phyloP scores from a whole-genome alignment of 768 basidiomycete genomes.

The Mycena metata region DNA sequence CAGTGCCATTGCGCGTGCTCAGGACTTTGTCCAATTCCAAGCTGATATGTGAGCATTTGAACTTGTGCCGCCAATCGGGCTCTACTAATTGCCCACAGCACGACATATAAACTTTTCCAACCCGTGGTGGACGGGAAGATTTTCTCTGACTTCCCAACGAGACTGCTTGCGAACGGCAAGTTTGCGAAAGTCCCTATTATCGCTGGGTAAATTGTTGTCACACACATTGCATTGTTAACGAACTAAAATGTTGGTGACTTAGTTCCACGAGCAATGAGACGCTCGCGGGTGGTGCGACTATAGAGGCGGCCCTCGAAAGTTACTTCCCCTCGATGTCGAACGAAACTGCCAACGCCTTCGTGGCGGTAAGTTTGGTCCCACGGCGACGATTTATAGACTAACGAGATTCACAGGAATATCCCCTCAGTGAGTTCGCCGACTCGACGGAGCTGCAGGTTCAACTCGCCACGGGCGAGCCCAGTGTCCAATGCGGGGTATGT shows the following conservation, averaged over 20 bases:
- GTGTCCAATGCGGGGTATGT: slow-evolving; percentile 67
- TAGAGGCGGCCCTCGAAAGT: slow-evolving; percentile 51
- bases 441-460: slow-evolving; percentile 57
- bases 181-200: slow-evolving; percentile 69
- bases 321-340: slow-evolving; percentile 63
- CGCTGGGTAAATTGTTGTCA: slow-evolving; percentile 63
- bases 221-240: background rate
- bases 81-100: slow-evolving; percentile 16
- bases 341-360: slow-evolving; percentile 53
- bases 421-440: slow-evolving; percentile 58
- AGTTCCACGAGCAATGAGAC: slow-evolving; percentile 75
- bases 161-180: slow-evolving; percentile 57
- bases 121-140: slow-evolving; percentile 69
- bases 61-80: too few species aligned
- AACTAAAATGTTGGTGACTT: background rate
- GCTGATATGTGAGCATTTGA: slow-evolving; percentile 10
- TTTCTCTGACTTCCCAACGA: slow-evolving; percentile 65
- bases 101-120: slow-evolving; percentile 61
- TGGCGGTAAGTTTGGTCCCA: slow-evolving; percentile 42
- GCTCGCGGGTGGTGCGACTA: slow-evolving; percentile 55
- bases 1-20: slow-evolving; percentile 65
- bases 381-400: background rate
- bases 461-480: slow-evolving; percentile 63
- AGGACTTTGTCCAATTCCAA: slow-evolving; percentile 51
- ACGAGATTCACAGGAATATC: slow-evolving; percentile 14